Evolutionary conservation across 2,329 filamentous ascomycete genomes (phyloP).

Genomic region (Alternaria metachromatica): DNA sequence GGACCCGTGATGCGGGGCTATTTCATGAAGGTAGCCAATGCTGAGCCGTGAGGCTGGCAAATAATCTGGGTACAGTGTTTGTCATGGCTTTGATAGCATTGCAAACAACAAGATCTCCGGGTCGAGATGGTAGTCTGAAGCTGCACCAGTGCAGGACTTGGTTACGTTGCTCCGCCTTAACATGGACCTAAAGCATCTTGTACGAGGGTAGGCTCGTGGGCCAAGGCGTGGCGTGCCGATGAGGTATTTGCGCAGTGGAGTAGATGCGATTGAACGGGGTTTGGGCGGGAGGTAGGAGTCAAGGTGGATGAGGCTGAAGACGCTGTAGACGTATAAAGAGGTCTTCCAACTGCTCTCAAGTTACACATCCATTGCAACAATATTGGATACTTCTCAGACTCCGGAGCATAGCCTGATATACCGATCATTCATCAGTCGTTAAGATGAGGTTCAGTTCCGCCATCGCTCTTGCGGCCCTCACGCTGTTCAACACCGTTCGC

Average conservation of each 20-base stretch:
- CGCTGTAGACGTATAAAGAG: slow-evolving; percentile 33
- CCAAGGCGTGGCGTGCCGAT: neutral
- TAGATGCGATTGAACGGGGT: neutral
- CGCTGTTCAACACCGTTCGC: slow-evolving; percentile 38
- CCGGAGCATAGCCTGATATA: neutral
- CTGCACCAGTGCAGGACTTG: slow-evolving; percentile 3
- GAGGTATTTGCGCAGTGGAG: neutral
- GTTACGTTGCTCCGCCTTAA: slow-evolving; percentile 7
- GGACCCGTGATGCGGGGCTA: neutral
- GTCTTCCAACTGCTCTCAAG: slow-evolving; percentile 7
- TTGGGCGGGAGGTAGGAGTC: neutral
- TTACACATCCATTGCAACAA: slow-evolving; percentile 18
- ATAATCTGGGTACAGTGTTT: slow-evolving; percentile 12
- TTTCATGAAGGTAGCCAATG: neutral
- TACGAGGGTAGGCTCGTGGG: slow-evolving; percentile 1
- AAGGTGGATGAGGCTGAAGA: neutral
- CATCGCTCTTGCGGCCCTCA: slow-evolving; percentile 35
- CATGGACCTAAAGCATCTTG: neutral
- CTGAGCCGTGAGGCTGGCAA: neutral
- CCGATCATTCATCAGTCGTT: neutral
- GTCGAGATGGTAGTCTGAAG: neutral
- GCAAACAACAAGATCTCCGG: neutral
- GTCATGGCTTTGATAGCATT: slow-evolving; percentile 18
- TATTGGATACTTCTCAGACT: slow-evolving; percentile 12
- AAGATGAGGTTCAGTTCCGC: slow-evolving; percentile 44